Conservation (phyloP, 331 rosid genomes). For the Cydonia oblonga region DNA sequence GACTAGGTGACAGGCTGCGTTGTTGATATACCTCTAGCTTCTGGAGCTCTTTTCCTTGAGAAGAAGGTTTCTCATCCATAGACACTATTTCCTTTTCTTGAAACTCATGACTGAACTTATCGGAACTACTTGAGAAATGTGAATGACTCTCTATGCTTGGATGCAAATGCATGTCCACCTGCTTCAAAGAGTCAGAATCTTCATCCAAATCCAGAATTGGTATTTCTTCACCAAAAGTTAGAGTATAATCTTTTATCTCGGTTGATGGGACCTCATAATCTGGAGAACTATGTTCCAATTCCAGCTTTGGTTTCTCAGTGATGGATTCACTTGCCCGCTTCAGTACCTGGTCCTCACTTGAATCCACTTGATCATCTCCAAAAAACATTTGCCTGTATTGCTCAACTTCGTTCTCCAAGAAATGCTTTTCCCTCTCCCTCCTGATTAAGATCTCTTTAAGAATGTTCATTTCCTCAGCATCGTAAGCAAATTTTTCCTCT, state of each 20-base stretch:
- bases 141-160: constrained; percentile 2
- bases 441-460: constrained; percentile 43
- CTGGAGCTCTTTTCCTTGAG: constrained; percentile 2
- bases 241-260: constrained; percentile 8
- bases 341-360: constrained; percentile 9
- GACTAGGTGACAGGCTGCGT: background rate
- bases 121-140: background rate
- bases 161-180: constrained; percentile 4
- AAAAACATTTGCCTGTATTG: constrained; percentile 24
- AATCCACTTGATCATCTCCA: constrained; percentile 19
- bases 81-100: constrained; percentile 12
- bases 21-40: background rate
- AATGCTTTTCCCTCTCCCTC: constrained; percentile 47
- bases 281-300: constrained; percentile 2
- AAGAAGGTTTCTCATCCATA: constrained; percentile 8
- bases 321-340: background rate
- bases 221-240: constrained; percentile 21
- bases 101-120: background rate
- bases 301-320: constrained; percentile 8
- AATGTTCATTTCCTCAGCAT: constrained; percentile 49
- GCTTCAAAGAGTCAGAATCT: constrained; percentile 5
- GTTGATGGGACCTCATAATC: constrained; percentile 18
- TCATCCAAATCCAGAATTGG: constrained; percentile 10
- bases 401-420: constrained; percentile 37
- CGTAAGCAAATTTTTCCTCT: constrained; percentile 37